Conservation (phyloP, 495 filamentous ascomycete genomes). For the Podospora pseudocomata region DNA sequence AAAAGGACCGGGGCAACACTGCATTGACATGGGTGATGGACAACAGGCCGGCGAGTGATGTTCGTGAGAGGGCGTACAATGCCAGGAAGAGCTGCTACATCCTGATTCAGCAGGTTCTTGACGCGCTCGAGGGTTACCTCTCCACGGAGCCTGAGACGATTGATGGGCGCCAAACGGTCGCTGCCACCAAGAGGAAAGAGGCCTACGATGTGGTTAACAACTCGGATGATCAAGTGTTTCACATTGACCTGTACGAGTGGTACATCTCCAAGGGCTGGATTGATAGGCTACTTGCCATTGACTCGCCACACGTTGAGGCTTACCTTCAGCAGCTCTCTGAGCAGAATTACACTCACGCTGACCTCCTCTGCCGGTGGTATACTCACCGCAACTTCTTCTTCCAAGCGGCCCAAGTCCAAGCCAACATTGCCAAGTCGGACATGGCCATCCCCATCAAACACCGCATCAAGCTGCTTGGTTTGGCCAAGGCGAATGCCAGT, state of each 20-base stretch:
- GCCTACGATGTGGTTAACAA: conserved; percentile 82
- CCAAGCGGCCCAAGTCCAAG: conserved; percentile 81
- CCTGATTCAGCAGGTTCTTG: conserved; percentile 72
- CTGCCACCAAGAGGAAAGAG: conserved; percentile 74
- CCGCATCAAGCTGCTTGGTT: conserved; percentile 83
- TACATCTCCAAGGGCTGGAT: conserved; percentile 78
- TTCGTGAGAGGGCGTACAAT: conserved; percentile 60
- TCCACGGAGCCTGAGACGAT: conserved; percentile 62
- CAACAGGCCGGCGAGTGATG: conserved; percentile 58
- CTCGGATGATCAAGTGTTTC: conserved; percentile 86
- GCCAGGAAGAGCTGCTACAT: conserved; percentile 77
- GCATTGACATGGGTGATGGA: conserved; percentile 66
- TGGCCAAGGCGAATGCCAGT: conserved; percentile 81
- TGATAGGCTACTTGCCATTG: conserved; percentile 76
- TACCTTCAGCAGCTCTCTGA: conserved; percentile 73
- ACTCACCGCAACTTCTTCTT: conserved; percentile 73
- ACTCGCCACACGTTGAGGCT: conserved; percentile 78
- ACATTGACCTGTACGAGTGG: conserved; percentile 95
- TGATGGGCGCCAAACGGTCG: conserved; percentile 71
- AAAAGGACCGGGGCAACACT: conserved; percentile 77
- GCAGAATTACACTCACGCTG: conserved; percentile 68
- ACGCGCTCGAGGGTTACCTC: conserved; percentile 67
- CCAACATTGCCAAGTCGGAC: conserved; percentile 73
- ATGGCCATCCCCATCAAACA: conserved; percentile 71
- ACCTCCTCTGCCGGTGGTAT: conserved; percentile 91